Evolutionary conservation across 2,329 filamentous ascomycete species (phyloP), one percentile per base, ranked within the genome.

Genomic region (Neurospora crassa): DNA sequence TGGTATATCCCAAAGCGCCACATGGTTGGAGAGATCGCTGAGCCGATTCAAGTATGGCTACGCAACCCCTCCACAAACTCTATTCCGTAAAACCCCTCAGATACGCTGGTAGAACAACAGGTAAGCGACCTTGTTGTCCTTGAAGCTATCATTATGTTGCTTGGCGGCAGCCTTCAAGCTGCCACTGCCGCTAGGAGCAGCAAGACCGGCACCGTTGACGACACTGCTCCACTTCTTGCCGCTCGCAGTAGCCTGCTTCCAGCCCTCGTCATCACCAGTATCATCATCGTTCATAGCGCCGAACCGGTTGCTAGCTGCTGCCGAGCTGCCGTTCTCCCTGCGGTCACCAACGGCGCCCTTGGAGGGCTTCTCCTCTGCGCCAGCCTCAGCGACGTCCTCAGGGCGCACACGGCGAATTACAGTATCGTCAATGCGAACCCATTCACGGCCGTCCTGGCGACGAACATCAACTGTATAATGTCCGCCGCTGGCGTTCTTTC

Each of bases 391-490:
- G 24, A 98, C 94, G 74, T 98, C 95, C 78, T 97, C 92, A 73
- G 90, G 91, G 70, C 91, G 88, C 43, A 99, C 89, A 53, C 94
- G 91, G 73, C 92, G 89, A 74, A 99, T 94, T 72, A 93, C 84
- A 0, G 96, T 99, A 79, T 99, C 96, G 77, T 99, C 96, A 75
- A 99, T 89, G 70, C 95, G 92, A 71, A 99, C 92, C 96, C 96
- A 99, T 80, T 97, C 94, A 29, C 89, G 89, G n/a, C 91, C 93
- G 79, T 99, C 96, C 80, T 98, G 95, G 69, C 96, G 91, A 71
- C 94, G 90, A 53, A 97, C 91, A 80, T 99, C 96, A n/a, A 96
- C 95, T 1, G 96, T 99, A 81, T 99, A 99, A 80, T 99, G 96
- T 3, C 96, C 96, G 69, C 93, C 94, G 74, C 92, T 96, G 43